Evolutionary conservation across 352 stramenopile genomes (phyloP), one percentile per base, ranked within the genome.

Genomic region (Globisporangium megalacanthum): DNA sequence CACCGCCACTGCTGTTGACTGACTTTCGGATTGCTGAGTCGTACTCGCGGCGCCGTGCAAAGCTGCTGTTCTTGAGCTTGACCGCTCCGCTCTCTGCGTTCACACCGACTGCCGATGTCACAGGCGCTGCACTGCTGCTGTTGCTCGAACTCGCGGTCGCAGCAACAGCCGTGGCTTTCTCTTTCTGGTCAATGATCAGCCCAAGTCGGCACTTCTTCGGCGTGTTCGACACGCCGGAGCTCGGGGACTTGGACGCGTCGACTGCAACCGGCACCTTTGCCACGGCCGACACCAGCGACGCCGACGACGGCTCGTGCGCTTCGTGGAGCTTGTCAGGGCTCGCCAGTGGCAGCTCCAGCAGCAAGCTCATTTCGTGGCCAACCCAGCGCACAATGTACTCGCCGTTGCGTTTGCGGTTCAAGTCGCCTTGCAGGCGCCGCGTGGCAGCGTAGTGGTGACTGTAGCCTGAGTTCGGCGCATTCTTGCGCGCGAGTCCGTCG

Each of bases 371-470:
- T 58, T 92, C 82, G 58, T 92, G 79, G 20, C 82, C 82, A 14
- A 92, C 82, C 82, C 82, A 92, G 7, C 82, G 77, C 20, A 92
- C 73, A 36, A 90, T 86, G 57, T 91, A 88, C 62, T 92, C 82
- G 44, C 78, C 76, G 41, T 88, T 89, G 53, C 72, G 79, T 41
- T 88, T 88, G n/a, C 79, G 77, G 55, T 92, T 92, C 11, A 92
- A 37, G 47, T 92, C 82, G n/a, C 82, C 82, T 53, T 92, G 82
- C 2, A 92, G 59, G 6, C 82, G 72, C 14, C 82, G 69, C 41
- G 78, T 88, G 17, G 82, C 82, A 9, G 82, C 82, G 53, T 92
- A 92, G 60, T 92, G 82, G 37, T 92, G 82, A 41, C 79, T 92
- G 59, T 90, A 72, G 36, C 79, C 78, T 0, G 67, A 68, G 33